Evolutionary conservation across 805 yeast genomes (phyloP), one percentile per base, ranked within the genome.

Genomic region (Candida xiaguanensis): DNA sequence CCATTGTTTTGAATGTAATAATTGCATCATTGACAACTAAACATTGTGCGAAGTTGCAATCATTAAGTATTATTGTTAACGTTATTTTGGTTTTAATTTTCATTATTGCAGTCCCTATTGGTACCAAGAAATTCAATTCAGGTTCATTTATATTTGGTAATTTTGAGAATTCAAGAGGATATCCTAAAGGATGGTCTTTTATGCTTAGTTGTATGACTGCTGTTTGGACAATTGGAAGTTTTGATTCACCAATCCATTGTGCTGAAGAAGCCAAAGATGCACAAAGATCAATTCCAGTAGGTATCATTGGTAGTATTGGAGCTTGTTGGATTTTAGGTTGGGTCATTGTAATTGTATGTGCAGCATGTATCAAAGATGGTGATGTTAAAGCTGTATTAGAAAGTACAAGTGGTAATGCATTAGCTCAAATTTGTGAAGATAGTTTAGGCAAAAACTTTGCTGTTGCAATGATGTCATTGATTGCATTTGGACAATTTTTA

Each of bases 191-290:
- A 9, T 50, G 53, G 55, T 70, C 75, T 38, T 73, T 64, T 55
- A 53, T 77, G 46, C 72, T 70, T 28, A 64, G 70, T 3, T 74
- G 77, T 69, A 70, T 78, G 75, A 77, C 85, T 1, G 77, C 80
- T 2, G 72, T 80, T 42, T 82, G 88, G 87, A 78, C 84, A n/a
- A 79, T 81, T 51, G 82, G 83, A 16, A 77, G 82, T 0, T 80
- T 78, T 55, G 86, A 81, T 55, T 74, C 83, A 8, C 77, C 81
- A 49, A 77, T 81, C 35, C 86, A 81, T 61, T 75, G 78, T 75
- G 65, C 80, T 8, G 87, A 81, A 55, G 86, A 81, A 55, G 81
- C 82, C 23, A 66, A 67, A 41, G 72, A 78, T 50, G 81, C 86
- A 16, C 65, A 77, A 3, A 65, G 65, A 32, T 76, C 82, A 13